Base-by-base conservation (phyloP, 352 stramenopile species). In the Saprolegnia diclina region DNA sequence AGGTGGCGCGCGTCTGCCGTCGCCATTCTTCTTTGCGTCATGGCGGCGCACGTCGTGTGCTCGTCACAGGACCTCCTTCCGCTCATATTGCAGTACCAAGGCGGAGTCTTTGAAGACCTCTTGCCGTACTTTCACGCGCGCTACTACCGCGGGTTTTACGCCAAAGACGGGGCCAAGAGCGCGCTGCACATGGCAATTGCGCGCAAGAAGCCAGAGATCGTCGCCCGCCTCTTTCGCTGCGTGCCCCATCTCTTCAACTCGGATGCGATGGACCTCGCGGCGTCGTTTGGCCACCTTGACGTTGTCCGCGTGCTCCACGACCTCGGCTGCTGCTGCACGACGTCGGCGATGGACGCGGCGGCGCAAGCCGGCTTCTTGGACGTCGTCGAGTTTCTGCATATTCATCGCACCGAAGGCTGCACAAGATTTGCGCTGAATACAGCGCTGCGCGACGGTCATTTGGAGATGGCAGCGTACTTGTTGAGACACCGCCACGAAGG, bases 341-440 rank as follows among this genome's bases (percentile, higher is more conserved):
- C 63, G 32, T 69, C 63, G 32, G 63, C 63, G 11, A 69, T 69
- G 35, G 63, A 69, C 48, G 29, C 42, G 18, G 63, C 63, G 11
- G 45, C 63, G 10, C 63, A 61, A 22, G 44, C 40, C 18, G 63
- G 63, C 14, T 37, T 52, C 19, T 22, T 69, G 13, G 45, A 24
- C 24, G 26, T 69, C 9, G 63, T 69, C 5, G 14, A 29, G 4
- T 69, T 57, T 26, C 22, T 69, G 13, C 63, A 69, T 18, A 22
- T 9, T 11, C 48, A 61, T 11, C 45, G 63, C 5, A 57, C 26
- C 11, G 63, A 69, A 69, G 63, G 45, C 29, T 69, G 63, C 21
- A 69, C 63, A 21, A 37, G 21, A 22, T 61, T 61, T 69, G 63
- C 63, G 3, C 22, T 69, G 13, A 61, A 62, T 40, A 16, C 63